phyloP scores from a whole-genome alignment of 2,329 filamentous ascomycete species.

The Cytospora chrysosperma region DNA sequence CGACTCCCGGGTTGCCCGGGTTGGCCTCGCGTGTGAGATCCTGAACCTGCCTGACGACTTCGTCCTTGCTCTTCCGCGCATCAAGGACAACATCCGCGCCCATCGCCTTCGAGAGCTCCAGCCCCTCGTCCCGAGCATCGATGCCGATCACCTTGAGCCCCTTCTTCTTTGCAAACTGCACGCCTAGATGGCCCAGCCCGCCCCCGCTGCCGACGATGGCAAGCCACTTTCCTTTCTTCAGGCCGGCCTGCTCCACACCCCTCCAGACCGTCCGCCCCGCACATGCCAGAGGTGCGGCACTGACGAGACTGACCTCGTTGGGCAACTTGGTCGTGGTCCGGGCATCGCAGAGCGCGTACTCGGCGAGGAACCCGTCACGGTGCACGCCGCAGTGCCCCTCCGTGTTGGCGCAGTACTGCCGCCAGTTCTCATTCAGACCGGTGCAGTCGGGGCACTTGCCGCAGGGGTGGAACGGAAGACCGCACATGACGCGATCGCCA shows the following conservation, averaged over 20 bases:
- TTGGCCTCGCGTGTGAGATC: slow-evolving; percentile 37
- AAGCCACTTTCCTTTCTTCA: slow-evolving; percentile 37
- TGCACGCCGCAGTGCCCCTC: slow-evolving; percentile 49
- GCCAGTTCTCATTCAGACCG: slow-evolving; percentile 42
- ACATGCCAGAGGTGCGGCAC: slow-evolving; percentile 57
- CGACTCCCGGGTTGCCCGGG: slow-evolving; percentile 44
- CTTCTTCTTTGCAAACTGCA: slow-evolving; percentile 48
- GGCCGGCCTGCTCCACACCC: slow-evolving; percentile 41
- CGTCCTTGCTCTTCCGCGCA: slow-evolving; percentile 46
- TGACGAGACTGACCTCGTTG: slow-evolving; percentile 46
- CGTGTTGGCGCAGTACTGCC: slow-evolving; percentile 51
- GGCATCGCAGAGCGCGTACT: slow-evolving; percentile 53
- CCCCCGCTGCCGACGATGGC: slow-evolving; percentile 50
- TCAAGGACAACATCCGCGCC: slow-evolving; percentile 55
- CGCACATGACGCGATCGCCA: slow-evolving; percentile 57
- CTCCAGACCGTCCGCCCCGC: slow-evolving; percentile 53
- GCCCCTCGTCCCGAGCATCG: slow-evolving; percentile 53
- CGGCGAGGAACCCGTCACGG: slow-evolving; percentile 55
- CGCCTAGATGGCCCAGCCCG: slow-evolving; percentile 53
- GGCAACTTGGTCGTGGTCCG: slow-evolving; percentile 47
- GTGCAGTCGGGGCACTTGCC: slow-evolving; percentile 52
- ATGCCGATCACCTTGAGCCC: slow-evolving; percentile 53
- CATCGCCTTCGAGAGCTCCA: slow-evolving; percentile 45
- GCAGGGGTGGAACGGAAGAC: slow-evolving; percentile 52
- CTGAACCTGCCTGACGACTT: slow-evolving; percentile 47